These are phyloP conservation scores for Hypoxylon sp. DNA, from an alignment of 2,329 filamentous ascomycete species.

Conservation along the genomic window DNA sequence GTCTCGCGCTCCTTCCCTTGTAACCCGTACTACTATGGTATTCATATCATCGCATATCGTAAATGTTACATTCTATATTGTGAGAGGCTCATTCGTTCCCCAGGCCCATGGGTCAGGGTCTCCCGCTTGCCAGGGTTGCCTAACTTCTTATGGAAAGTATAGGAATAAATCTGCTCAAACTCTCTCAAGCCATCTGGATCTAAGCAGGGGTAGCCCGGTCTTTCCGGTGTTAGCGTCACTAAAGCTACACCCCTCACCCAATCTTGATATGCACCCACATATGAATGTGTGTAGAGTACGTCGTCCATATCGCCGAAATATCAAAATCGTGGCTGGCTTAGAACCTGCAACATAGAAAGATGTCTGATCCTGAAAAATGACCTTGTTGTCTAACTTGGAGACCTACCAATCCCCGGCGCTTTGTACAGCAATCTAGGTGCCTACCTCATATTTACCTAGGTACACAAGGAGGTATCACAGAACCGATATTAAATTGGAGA, in stretches of 20 bases:
- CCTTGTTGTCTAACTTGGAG: background rate
- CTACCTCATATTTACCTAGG: too few relatives aligned
- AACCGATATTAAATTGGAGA: background rate
- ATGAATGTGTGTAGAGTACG: too few relatives aligned
- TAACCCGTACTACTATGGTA: background rate
- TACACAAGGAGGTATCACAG: background rate
- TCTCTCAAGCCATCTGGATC: constrained; percentile 26
- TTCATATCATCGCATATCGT: constrained; percentile 26
- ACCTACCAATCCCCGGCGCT: background rate
- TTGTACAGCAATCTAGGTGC: background rate
- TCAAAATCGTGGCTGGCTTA: background rate
- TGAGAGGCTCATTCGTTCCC: constrained; percentile 32
- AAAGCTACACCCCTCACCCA: constrained; percentile 27
- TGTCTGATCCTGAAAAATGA: background rate
- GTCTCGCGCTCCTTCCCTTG: background rate
- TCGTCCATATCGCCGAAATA: background rate
- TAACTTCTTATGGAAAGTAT: constrained; percentile 40
- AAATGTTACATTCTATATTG: constrained; percentile 13
- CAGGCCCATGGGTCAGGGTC: constrained; percentile 23
- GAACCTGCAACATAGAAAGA: background rate
- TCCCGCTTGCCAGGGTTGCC: constrained; percentile 2
- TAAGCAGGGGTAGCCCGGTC: constrained; percentile 25
- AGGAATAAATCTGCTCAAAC: constrained; percentile 45
- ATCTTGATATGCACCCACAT: too few relatives aligned
- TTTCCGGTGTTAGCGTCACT: constrained; percentile 9